Conservation (phyloP, 2,329 filamentous ascomycete genomes). For the Diaporthe capsici region DNA sequence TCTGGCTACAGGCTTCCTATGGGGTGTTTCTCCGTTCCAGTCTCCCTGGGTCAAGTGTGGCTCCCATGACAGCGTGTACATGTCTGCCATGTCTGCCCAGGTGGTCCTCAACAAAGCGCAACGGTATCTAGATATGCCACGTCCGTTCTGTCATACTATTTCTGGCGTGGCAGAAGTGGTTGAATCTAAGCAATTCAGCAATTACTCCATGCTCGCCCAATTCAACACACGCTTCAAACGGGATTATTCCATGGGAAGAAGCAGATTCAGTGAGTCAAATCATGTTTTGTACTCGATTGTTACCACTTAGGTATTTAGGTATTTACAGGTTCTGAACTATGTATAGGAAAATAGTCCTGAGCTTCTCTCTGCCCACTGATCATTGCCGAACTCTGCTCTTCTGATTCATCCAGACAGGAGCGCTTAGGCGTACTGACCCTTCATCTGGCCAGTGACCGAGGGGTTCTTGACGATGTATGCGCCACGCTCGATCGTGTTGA, state of each 20-base stretch:
- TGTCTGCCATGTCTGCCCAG: background rate
- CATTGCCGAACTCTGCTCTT: background rate
- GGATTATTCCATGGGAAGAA: no score
- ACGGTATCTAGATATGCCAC: no score
- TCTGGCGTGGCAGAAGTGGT: background rate
- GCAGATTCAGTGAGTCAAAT: background rate
- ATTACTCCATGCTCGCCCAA: no score
- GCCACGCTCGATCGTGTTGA: constrained; percentile 64
- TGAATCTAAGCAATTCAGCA: background rate
- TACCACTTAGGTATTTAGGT: background rate
- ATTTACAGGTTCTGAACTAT: constrained; percentile 28
- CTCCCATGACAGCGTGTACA: background rate
- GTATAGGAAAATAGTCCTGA: background rate
- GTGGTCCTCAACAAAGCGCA: background rate
- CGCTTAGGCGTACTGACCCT: constrained; percentile 21
- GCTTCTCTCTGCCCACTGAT: background rate
- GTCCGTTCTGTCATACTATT: background rate
- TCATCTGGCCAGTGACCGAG: constrained; percentile 28
- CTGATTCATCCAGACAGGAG: background rate
- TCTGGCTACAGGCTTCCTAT: no score
- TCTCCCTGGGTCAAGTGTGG: background rate
- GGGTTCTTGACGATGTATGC: constrained; percentile 52
- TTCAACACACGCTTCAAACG: no score
- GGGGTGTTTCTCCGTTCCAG: background rate
- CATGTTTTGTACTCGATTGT: background rate